phyloP scores from a whole-genome alignment of 2,329 filamentous ascomycete genomes.

The Botryotinia globosa region DNA sequence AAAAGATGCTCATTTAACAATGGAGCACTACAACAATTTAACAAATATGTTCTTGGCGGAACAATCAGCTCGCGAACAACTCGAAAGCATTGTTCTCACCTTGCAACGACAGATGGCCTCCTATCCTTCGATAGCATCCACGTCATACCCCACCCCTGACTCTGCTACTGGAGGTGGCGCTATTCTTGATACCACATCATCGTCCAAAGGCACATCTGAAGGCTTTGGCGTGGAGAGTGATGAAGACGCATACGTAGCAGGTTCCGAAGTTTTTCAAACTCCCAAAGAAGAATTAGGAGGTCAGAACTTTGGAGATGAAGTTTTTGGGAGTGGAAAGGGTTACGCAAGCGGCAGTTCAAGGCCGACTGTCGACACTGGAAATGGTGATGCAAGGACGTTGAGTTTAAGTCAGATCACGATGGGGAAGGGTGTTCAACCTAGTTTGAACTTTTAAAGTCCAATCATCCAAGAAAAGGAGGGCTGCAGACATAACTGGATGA shows the following conservation, averaged over 20 bases:
- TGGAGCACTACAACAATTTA: conserved; percentile 51
- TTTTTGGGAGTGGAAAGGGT: conserved; percentile 40
- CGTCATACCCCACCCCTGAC: conserved; percentile 24
- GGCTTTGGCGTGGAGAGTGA: conserved; percentile 36
- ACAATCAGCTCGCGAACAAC: conserved; percentile 51
- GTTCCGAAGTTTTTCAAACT: conserved; percentile 52
- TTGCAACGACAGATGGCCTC: conserved; percentile 40
- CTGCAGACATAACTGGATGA: not conserved
- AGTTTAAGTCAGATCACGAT: conserved; percentile 61
- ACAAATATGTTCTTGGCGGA: conserved; percentile 55
- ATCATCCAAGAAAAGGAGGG: not conserved
- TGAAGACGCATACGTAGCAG: conserved; percentile 34
- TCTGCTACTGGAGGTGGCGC: conserved; percentile 9
- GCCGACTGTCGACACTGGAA: conserved; percentile 48
- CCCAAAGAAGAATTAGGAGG: conserved; percentile 46
- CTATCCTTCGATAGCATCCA: conserved; percentile 15
- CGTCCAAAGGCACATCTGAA: conserved; percentile 25
- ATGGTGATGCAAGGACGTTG: conserved; percentile 60
- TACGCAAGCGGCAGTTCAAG: conserved; percentile 11
- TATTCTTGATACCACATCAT: conserved; percentile 7
- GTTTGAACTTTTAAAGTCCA: conserved; percentile 25
- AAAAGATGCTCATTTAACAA: conserved; percentile 36
- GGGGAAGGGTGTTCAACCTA: conserved; percentile 24
- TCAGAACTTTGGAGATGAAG: conserved; percentile 44
- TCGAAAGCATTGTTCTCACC: conserved; percentile 56